These are phyloP conservation scores for Coniochaeta sp. DNA, from an alignment of 2,329 filamentous ascomycete genomes.

Conservation along the genomic window DNA sequence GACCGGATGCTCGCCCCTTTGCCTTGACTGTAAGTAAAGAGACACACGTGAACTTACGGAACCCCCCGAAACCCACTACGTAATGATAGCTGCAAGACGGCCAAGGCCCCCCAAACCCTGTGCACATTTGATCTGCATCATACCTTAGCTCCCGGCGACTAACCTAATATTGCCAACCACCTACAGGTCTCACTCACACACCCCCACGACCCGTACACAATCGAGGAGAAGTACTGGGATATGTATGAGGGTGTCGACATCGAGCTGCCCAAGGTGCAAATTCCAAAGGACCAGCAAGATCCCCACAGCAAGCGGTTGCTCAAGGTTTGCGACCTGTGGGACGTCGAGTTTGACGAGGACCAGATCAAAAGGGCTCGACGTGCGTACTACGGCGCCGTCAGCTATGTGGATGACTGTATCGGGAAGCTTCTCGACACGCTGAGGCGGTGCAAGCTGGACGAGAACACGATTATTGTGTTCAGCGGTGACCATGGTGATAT, in stretches of 20 bases:
- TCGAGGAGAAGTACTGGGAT: constrained; percentile 91
- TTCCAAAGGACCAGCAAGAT: constrained; percentile 77
- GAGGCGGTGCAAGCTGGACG: constrained; percentile 69
- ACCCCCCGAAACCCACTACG: constrained; percentile 1
- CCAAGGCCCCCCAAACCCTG: background rate
- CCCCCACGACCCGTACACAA: constrained; percentile 91
- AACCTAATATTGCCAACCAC: background rate
- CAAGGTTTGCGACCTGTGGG: constrained; percentile 81
- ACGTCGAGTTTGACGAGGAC: constrained; percentile 74
- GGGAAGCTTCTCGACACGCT: constrained; percentile 73
- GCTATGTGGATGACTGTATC: constrained; percentile 89
- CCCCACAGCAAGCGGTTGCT: constrained; percentile 80
- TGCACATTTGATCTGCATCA: background rate
- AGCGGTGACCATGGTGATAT: constrained; percentile 94
- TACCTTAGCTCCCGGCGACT: background rate
- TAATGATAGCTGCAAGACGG: background rate
- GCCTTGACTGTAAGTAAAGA: constrained; percentile 58
- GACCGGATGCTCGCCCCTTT: constrained; percentile 67
- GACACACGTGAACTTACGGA: background rate
- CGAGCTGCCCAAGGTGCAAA: constrained; percentile 67
- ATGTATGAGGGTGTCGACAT: constrained; percentile 86
- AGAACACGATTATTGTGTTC: constrained; percentile 88
- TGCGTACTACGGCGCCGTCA: constrained; percentile 88
- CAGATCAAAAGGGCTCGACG: constrained; percentile 79
- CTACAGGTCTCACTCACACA: constrained; percentile 75